Base-by-base conservation (phyloP, 148 eudicot species). In the Chenopodium berlandieri region DNA sequence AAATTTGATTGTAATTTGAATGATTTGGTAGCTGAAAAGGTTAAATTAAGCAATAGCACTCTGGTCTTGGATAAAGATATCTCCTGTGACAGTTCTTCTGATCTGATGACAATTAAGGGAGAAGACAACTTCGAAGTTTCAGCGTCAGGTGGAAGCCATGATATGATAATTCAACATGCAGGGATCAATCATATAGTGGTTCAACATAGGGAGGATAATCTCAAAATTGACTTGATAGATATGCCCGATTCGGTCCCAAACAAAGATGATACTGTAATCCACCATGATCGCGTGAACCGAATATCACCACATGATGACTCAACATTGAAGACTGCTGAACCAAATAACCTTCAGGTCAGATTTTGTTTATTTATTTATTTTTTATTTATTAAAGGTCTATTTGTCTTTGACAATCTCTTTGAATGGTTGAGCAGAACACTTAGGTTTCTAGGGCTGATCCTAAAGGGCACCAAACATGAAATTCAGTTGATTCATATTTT, bases 301-400 rank as follows among this genome's bases (percentile, higher is more conserved):
- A 23, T 79, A 22, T 78, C 81, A 68, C 70, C 71, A 10, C 79
- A 50, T 10, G 65, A 27, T 54, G 80, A 63, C 14, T 23, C 48
- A 17, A 30, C 67, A 73, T 60, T 66, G 52, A 79, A 66, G 79
- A 79, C 82, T 32, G 34, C 46, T 47, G 86, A 85, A 52, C 84
- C 58, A 31, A 52, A 62, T 85, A 85, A 22, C 80, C 47, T 20
- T 58, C 73, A 87, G 90, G 93, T 89, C 56, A 80, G 89, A 75
- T 46, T 84, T 68, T 73, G 22, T 54, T 78, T 27, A 27, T 32
- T 32, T 1, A 1, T 32, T 32, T 32, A 32, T 32, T 32, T 32
- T 32, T 40, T 40, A 40, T 40, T 40, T 40, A 40, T 5, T 22
- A 32, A 25, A 54, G 48, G 23, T 10, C 19, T 10, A n/a, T 75